phyloP scores from a whole-genome alignment of 768 basidiomycete genomes.

The Boletellus ananas region DNA sequence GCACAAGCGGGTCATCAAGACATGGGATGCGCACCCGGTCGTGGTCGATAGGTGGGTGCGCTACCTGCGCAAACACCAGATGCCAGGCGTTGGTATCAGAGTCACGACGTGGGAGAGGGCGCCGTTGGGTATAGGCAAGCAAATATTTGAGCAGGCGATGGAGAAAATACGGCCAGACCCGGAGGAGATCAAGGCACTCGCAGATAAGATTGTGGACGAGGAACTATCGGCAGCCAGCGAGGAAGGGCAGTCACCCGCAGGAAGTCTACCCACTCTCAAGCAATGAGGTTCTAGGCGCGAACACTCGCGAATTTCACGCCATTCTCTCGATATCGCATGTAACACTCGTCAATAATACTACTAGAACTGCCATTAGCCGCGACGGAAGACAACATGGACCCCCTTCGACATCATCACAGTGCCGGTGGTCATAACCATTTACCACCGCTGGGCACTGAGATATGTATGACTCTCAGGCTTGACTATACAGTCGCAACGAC shows the following conservation, averaged over 20 bases:
- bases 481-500: too few species aligned
- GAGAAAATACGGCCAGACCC: slow-evolving; percentile 31
- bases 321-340: slow-evolving; percentile 2
- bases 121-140: slow-evolving; percentile 48
- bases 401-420: too few species aligned
- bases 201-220: slow-evolving; percentile 39
- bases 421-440: too few species aligned
- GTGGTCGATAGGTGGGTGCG: slow-evolving; percentile 77
- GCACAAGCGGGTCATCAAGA: slow-evolving; percentile 84
- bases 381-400: not conserved
- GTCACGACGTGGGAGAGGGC: slow-evolving; percentile 72
- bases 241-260: not conserved
- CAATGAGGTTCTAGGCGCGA: not conserved
- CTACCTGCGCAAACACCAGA: slow-evolving; percentile 69
- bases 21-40: slow-evolving; percentile 81
- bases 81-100: slow-evolving; percentile 87
- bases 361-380: not conserved
- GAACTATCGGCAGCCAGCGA: slow-evolving; percentile 18
- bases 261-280: not conserved
- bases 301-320: not conserved
- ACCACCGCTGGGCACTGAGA: too few species aligned
- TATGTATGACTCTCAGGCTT: too few species aligned
- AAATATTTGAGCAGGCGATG: slow-evolving; percentile 36
- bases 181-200: slow-evolving; percentile 37
- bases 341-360: slow-evolving; percentile 7